A percentile compares a stretch with the other conserved stretches of the same genome.
Conservation (phyloP, 345 rosid genomes). For the Lepidium didymum region DNA sequence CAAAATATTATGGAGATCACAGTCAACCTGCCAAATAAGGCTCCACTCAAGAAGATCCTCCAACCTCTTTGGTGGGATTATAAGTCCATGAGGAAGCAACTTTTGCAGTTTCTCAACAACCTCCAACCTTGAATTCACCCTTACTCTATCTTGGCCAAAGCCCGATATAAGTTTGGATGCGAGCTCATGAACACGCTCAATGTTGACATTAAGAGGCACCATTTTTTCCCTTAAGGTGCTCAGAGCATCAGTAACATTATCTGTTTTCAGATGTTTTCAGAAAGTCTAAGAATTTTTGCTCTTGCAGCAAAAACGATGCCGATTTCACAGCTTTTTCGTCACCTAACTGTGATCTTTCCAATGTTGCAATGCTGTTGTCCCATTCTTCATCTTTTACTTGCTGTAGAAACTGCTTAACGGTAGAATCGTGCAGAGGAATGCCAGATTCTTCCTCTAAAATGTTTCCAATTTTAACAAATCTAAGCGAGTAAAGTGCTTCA, state of each 20-base stretch:
- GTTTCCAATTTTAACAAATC: slow-evolving; percentile 34
- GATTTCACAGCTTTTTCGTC: slow-evolving; percentile 30
- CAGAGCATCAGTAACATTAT: slow-evolving; percentile 30
- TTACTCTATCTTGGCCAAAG: not conserved
- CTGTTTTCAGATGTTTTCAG: slow-evolving; percentile 16
- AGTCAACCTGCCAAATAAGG: slow-evolving; percentile 25
- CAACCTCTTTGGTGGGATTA: slow-evolving; percentile 46
- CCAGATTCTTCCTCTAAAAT: slow-evolving; percentile 46
- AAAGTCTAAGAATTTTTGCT: slow-evolving; percentile 46
- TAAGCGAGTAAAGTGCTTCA: slow-evolving; percentile 50
- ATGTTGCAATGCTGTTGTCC: slow-evolving; percentile 42
- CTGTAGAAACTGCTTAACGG: slow-evolving; percentile 30
- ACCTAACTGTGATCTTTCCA: slow-evolving; percentile 21
- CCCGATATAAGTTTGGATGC: slow-evolving; percentile 29
- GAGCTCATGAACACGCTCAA: slow-evolving; percentile 33
- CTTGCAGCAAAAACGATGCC: slow-evolving; percentile 33
- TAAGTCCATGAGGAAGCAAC: slow-evolving; percentile 38
- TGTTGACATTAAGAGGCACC: slow-evolving; percentile 36
- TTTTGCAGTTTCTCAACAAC: slow-evolving; percentile 37
- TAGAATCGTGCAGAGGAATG: slow-evolving; percentile 29
- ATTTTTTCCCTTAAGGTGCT: slow-evolving; percentile 39
- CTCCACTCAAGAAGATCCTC: slow-evolving; percentile 48
- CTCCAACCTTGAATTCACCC: not conserved
- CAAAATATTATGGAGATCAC: slow-evolving; percentile 36
- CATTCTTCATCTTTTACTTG: slow-evolving; percentile 40